Conservation (phyloP, 2,329 filamentous ascomycete genomes). For the Diaporthe sp. region DNA sequence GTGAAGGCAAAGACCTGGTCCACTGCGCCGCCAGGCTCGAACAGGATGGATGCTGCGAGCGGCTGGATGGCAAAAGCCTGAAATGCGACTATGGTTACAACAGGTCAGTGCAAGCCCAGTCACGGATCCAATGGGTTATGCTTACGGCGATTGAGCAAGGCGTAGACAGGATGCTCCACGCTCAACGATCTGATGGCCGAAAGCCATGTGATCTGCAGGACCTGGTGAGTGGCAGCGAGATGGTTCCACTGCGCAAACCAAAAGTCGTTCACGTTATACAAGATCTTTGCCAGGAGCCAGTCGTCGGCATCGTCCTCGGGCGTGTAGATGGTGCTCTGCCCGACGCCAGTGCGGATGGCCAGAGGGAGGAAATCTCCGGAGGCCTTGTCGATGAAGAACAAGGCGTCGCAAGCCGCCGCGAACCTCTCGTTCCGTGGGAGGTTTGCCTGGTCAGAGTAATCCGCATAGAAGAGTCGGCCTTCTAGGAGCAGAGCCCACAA, state of each 20-base stretch:
- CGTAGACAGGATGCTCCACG: conserved; percentile 57
- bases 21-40: conserved; percentile 47
- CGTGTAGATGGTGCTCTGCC: conserved; percentile 58
- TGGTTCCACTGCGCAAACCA: conserved; percentile 59
- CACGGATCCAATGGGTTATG: not conserved
- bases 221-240: conserved; percentile 57
- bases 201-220: conserved; percentile 57
- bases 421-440: conserved; percentile 48
- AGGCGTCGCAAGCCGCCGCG: conserved; percentile 57
- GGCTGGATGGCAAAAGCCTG: conserved; percentile 49
- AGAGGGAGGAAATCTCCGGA: conserved; percentile 60
- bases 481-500: conserved; percentile 48
- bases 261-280: conserved; percentile 62
- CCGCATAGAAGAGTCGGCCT: conserved; percentile 58
- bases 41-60: conserved; percentile 44
- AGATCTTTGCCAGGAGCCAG: conserved; percentile 64
- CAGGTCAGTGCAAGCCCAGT: conserved; percentile 22
- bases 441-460: conserved; percentile 53
- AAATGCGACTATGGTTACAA: conserved; percentile 45
- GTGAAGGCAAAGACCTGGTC: conserved; percentile 50
- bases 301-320: conserved; percentile 57
- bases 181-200: conserved; percentile 61
- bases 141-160: conserved; percentile 52
- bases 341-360: conserved; percentile 60
- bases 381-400: conserved; percentile 58